Evolutionary conservation across 129 eudicot genomes (phyloP), one percentile per base, ranked within the genome.

Genomic region (Pulicaria dysenterica): DNA sequence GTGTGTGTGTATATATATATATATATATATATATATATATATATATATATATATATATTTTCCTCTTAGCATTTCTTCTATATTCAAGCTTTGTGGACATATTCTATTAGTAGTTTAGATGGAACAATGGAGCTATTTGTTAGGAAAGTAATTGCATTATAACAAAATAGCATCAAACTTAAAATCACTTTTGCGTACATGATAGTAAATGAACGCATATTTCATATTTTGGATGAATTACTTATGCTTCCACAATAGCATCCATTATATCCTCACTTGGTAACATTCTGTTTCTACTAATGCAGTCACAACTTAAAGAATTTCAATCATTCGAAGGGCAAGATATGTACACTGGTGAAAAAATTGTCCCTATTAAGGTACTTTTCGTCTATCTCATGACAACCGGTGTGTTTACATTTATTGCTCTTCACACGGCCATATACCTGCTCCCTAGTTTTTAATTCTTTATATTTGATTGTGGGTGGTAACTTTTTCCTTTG

Each of bases 351-450:
- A 86, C 89, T 6, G 98, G 96, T 38, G 98, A 93, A 74, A 90
- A 83, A 73, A 88, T 93, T 73, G 96, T 93, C 54, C 96, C 98
- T 16, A 93, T 93, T 80, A 90, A 93, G 98, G 98, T 93, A 70
- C 42, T 41, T 70, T 59, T 80, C 64, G 70, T 73, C 78, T 60
- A 19, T 70, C 55, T 61, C 74, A 48, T 65, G 41, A 70, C 51
- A 37, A 19, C 24, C 10, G 16, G 7, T 45, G 31, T 24, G 31
- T 24, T 24, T 24, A 24, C 31, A 41, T 74, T 39, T 55, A 60
- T 68, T 14, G 49, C 39, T 47, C 14, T 59, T 67, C 34, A 39
- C 17, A 17, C 48, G n/a, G 36, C 50, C 53, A 36, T 1, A 9
- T 65, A 57, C 15, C 45, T 24, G 31, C 31, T 24, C 31, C 31